phyloP scores from a whole-genome alignment of 2,329 filamentous ascomycete species.

The Monosporascus sp. region DNA sequence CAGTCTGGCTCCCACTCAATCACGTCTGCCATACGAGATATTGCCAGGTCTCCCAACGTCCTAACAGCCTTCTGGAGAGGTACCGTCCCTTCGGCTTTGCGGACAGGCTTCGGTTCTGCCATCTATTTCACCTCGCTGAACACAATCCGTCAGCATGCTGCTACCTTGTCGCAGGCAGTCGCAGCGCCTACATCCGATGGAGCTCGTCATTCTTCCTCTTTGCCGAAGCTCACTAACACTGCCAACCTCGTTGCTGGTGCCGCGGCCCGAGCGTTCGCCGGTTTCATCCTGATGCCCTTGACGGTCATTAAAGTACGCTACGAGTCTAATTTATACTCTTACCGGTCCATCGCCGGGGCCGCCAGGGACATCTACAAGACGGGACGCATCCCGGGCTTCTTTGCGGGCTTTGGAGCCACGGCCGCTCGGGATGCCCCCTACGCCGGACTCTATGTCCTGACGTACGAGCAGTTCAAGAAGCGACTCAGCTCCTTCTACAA shows the following conservation, averaged over 20 bases:
- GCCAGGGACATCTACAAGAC: constrained; percentile 65
- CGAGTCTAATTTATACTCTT: constrained; percentile 81
- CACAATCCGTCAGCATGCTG: constrained; percentile 65
- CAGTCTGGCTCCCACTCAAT: constrained; percentile 73
- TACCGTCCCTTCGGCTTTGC: constrained; percentile 84
- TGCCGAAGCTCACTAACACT: constrained; percentile 77
- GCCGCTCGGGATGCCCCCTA: constrained; percentile 94
- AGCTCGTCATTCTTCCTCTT: constrained; percentile 53
- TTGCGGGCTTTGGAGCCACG: constrained; percentile 89
- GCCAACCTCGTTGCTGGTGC: constrained; percentile 85
- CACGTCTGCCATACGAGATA: constrained; percentile 60
- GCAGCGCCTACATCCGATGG: constrained; percentile 7
- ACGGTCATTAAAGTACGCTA: constrained; percentile 97
- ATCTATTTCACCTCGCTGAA: constrained; percentile 92
- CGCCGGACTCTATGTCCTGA: constrained; percentile 86
- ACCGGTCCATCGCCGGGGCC: constrained; percentile 69
- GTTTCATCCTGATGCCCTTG: constrained; percentile 89
- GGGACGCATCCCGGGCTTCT: constrained; percentile 79
- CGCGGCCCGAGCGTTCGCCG: constrained; percentile 75
- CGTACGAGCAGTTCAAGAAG: constrained; percentile 82
- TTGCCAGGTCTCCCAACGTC: constrained; percentile 57
- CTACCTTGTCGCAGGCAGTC: constrained; percentile 18
- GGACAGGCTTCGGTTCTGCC: constrained; percentile 87
- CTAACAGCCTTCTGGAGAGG: constrained; percentile 83
- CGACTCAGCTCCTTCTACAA: constrained; percentile 40